Conservation (phyloP, 768 basidiomycete genomes). For the Coprinopsis cinerea region DNA sequence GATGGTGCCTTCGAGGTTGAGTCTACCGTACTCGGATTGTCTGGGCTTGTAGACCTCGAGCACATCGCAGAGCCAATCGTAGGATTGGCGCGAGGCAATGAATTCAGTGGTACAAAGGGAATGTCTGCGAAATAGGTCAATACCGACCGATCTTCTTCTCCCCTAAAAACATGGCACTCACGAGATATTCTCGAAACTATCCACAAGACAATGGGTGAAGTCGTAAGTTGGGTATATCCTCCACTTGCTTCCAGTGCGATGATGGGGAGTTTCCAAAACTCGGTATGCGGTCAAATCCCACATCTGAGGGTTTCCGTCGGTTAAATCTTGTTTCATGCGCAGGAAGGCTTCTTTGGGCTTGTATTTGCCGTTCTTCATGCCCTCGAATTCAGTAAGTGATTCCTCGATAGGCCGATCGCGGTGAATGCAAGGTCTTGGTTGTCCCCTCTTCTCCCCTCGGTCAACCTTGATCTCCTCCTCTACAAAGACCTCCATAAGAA, state of each 20-base stretch:
- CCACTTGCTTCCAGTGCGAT: constrained; percentile 91
- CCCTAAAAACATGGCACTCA: too few relatives aligned
- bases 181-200: constrained; percentile 99
- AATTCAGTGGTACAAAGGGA: constrained; percentile 97
- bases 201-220: constrained; percentile 96
- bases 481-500: constrained; percentile 24
- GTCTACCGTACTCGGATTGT: constrained; percentile 93
- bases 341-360: constrained; percentile 88
- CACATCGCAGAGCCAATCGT: constrained; percentile 98
- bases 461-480: constrained; percentile 90
- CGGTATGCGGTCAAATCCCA: constrained; percentile 99
- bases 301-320: constrained; percentile 95
- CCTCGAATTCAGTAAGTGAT: constrained; percentile 82
- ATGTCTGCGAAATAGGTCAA: constrained; percentile 50
- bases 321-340: constrained; percentile 95
- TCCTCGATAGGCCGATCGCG: constrained; percentile 81
- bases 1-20: constrained; percentile 90
- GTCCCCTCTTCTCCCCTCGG: constrained; percentile 79
- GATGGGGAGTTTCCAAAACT: constrained; percentile 85
- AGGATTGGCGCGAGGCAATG: constrained; percentile 90
- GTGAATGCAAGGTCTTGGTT: constrained; percentile 81
- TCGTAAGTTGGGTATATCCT: constrained; percentile 98
- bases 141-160: too few relatives aligned
- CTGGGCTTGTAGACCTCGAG: constrained; percentile 96
- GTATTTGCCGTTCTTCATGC: constrained; percentile 89